Percentiles rank a stretch among this genome's conserved stretches.
These are phyloP conservation scores for Byssochlamys sp. DNA, from an alignment of 2,329 filamentous ascomycete genomes.

Conservation along the genomic window DNA sequence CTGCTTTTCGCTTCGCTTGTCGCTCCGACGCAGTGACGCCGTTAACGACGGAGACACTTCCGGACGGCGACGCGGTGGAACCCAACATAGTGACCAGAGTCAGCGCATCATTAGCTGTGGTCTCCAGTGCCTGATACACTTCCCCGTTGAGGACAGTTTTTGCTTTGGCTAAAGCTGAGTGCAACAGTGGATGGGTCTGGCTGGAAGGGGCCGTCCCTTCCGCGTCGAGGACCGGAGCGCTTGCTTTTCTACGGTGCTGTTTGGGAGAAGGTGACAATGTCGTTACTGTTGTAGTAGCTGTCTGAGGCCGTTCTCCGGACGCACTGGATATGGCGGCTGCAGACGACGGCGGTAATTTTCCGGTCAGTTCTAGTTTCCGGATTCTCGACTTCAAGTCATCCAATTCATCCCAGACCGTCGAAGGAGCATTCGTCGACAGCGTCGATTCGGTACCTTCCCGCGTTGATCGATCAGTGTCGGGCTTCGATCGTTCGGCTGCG, in stretches of 20 bases:
- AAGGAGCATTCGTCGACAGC: slow-evolving; percentile 75
- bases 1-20: slow-evolving; percentile 78
- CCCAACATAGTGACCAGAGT: slow-evolving; percentile 70
- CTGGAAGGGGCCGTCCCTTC: slow-evolving; percentile 29
- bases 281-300: slow-evolving; percentile 81
- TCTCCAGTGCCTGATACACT: slow-evolving; percentile 70
- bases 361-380: slow-evolving; percentile 76
- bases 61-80: slow-evolving; percentile 53
- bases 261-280: slow-evolving; percentile 86
- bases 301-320: slow-evolving; percentile 73
- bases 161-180: slow-evolving; percentile 70
- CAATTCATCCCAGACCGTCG: slow-evolving; percentile 93
- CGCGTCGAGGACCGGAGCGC: slow-evolving; percentile 25
- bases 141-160: slow-evolving; percentile 60
- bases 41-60: slow-evolving; percentile 27
- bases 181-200: slow-evolving; percentile 66
- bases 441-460: slow-evolving; percentile 72
- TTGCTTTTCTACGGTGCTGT: slow-evolving; percentile 53
- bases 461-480: slow-evolving; percentile 25
- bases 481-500: slow-evolving; percentile 23
- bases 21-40: slow-evolving; percentile 54
- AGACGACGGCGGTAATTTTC: slow-evolving; percentile 74
- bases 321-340: slow-evolving; percentile 66
- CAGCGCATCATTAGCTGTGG: slow-evolving; percentile 71
- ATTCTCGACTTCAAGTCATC: slow-evolving; percentile 93